phyloP scores from a whole-genome alignment of 352 stramenopile species.

The Thalassiosira sp. region DNA sequence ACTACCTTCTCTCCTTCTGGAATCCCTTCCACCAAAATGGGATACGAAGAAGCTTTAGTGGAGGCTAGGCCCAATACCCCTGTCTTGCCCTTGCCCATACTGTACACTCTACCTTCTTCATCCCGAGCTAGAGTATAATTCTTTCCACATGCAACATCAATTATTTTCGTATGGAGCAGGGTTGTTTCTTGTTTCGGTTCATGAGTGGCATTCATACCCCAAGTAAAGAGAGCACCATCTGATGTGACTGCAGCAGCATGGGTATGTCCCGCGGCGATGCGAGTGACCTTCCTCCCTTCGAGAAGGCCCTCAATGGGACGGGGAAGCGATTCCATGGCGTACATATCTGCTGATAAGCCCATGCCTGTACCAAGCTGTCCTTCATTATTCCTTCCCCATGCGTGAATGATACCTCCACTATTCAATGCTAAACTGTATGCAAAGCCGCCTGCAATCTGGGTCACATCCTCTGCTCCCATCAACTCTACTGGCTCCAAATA shows the following conservation, averaged over 20 bases:
- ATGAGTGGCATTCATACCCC: constrained; percentile 91
- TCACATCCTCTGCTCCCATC: constrained; percentile 49
- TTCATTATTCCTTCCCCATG: constrained; percentile 77
- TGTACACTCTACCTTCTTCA: constrained; percentile 65
- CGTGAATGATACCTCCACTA: constrained; percentile 68
- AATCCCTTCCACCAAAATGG: constrained; percentile 59
- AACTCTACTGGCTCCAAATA: constrained; percentile 79
- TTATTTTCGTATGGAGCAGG: constrained; percentile 55
- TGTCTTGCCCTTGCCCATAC: constrained; percentile 67
- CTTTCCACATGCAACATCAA: constrained; percentile 69
- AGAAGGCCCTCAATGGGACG: constrained; percentile 64
- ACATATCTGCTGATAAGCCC: constrained; percentile 77
- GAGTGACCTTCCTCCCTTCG: constrained; percentile 70
- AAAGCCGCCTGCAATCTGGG: constrained; percentile 65
- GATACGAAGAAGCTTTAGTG: constrained; percentile 55
- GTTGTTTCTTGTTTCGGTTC: constrained; percentile 81
- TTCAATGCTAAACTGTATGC: constrained; percentile 73
- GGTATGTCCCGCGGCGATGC: constrained; percentile 91
- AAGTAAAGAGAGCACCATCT: constrained; percentile 90
- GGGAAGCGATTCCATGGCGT: constrained; percentile 74
- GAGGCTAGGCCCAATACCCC: constrained; percentile 64
- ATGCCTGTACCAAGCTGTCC: constrained; percentile 73
- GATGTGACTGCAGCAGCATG: constrained; percentile 89
- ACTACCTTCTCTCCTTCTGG: constrained; percentile 54
- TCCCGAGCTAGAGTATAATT: constrained; percentile 75